These are phyloP conservation scores for Rosa lucieae DNA, from an alignment of 306 rosid species.

Conservation along the genomic window DNA sequence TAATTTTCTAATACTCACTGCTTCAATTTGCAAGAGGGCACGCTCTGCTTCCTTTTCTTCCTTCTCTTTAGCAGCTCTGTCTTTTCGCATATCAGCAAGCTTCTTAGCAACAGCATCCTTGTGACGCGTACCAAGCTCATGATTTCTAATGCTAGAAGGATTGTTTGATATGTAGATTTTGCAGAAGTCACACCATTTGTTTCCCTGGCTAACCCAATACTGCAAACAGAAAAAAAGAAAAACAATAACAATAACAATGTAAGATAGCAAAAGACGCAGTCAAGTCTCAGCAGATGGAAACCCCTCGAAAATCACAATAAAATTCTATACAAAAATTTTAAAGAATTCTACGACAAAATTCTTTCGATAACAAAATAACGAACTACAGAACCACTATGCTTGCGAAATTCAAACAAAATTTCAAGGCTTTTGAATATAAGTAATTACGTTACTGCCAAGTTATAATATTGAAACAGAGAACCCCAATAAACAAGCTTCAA, in stretches of 20 bases:
- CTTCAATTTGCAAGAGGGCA: constrained; percentile 82
- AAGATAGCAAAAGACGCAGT: not conserved
- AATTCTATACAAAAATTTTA: not conserved
- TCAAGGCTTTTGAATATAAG: not conserved
- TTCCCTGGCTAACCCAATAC: constrained; percentile 99
- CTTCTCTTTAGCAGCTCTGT: constrained; percentile 82
- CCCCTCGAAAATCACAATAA: not conserved
- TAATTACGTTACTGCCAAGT: not conserved
- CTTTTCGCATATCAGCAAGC: constrained; percentile 87
- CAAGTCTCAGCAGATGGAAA: not conserved
- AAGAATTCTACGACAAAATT: not conserved
- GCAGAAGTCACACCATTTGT: constrained; percentile 98
- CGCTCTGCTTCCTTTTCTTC: constrained; percentile 65
- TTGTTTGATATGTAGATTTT: constrained; percentile 86
- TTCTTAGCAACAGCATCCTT: constrained; percentile 82
- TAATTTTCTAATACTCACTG: constrained; percentile 49
- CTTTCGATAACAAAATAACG: not conserved
- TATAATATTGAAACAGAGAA: not conserved
- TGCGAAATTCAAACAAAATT: not conserved
- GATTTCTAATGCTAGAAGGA: constrained; percentile 80
- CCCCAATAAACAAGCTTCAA: not conserved
- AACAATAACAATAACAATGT: not conserved
- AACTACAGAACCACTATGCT: not conserved
- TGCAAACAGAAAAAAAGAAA: constrained; percentile 28
- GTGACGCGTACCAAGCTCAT: constrained; percentile 92